Base-by-base conservation (phyloP, 768 basidiomycete genomes). In the Lentinus tigrinus region DNA sequence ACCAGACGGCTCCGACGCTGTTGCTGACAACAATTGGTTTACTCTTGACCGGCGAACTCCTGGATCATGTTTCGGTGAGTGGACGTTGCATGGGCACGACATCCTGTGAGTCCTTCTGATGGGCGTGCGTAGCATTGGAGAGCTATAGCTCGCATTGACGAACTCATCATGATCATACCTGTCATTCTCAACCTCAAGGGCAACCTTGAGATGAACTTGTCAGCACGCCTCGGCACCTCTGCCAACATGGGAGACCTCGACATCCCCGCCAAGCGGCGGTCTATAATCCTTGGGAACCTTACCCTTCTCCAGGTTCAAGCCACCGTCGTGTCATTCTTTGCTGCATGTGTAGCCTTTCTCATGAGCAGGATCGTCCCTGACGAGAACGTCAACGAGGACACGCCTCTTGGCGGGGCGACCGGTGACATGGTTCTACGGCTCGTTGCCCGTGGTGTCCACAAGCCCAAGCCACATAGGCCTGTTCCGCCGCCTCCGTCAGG, bases 201-300 rank as follows among this genome's bases (percentile, higher is more conserved):
- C n/a, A 93, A 99, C 68, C 82, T 98, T 37, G 97, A 98, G 73
- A 98, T 98, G 96, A 98, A 97, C 63, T 85, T 99, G 7, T 95
- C 95, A 3, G 94, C 97, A 0, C 84, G 96, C 14, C 80, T 99
- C n/a, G 89, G 91, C 1, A 99, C 97, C 0, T 89, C 95, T 1
- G 91, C 95, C 5, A 97, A 98, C 64, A 87, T 95, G 50, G 96
- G 96, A 43, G 85, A 94, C 60, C 85, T 99, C 4, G 94, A 98
- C 69, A 81, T 86, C 34, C 84, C 85, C 0, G 64, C 70, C 2
- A 77, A 76, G 8, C 84, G 92, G 3, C 80, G 83, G 4, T 70
- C 76, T 2, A 83, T 96, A 59, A 80, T 99, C 34, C 57, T 84
- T 3, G 95, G 95, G 40, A 97, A 95, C 71, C 73, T 98, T 43